Evolutionary conservation across 2,329 filamentous ascomycete genomes (phyloP).

Genomic region (Neocucurbitaria cava): DNA sequence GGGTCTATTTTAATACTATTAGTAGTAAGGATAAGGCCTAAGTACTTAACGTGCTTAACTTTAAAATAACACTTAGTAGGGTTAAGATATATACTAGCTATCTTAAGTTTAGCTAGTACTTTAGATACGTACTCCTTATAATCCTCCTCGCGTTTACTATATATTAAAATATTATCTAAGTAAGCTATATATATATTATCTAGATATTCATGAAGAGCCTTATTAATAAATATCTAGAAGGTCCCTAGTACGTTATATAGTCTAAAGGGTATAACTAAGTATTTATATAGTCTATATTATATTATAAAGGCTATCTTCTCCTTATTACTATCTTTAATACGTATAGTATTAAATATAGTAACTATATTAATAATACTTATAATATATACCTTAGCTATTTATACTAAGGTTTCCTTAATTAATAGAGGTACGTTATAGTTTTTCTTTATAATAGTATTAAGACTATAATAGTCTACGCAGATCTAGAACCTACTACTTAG

Average conservation of each 20-base stretch:
- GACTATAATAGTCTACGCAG: too few species aligned
- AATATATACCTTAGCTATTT: too few species aligned
- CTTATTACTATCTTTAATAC: too few species aligned
- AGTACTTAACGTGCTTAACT: constrained; percentile 1
- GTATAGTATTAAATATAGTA: too few species aligned
- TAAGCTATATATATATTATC: neutral
- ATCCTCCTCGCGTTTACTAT: neutral
- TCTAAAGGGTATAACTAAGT: neutral
- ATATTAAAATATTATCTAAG: neutral
- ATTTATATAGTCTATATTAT: neutral
- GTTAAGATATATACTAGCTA: neutral
- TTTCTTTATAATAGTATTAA: too few species aligned
- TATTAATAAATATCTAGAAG: constrained; percentile 25
- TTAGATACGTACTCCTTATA: neutral
- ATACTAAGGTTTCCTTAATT: too few species aligned
- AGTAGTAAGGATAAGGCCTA: constrained; percentile 1
- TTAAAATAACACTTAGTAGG: neutral
- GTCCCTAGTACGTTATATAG: neutral
- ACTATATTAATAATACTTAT: too few species aligned
- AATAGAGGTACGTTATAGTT: too few species aligned
- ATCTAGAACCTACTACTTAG: too few species aligned
- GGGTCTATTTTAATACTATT: constrained; percentile 2
- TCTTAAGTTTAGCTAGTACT: neutral
- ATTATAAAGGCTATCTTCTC: too few species aligned
- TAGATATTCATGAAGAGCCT: neutral